Conservation (phyloP, 257 asterid genomes). For the Mitragyna speciosa region DNA sequence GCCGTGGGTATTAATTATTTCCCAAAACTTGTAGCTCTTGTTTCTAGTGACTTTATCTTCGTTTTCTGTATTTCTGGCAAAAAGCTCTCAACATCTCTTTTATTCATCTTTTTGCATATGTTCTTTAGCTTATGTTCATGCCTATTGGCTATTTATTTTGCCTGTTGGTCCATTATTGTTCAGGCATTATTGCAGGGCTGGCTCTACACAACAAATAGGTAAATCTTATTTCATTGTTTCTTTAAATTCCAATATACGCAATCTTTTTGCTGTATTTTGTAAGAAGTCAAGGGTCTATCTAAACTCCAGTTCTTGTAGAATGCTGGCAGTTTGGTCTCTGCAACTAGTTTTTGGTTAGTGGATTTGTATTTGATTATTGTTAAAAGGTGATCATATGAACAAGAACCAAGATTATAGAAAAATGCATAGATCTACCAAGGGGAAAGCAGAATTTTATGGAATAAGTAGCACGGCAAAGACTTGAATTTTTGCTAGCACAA, state of each 20-base stretch:
- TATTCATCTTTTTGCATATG: slow-evolving; percentile 7
- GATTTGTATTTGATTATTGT: not conserved
- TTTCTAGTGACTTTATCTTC: not conserved
- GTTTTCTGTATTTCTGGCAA: not conserved
- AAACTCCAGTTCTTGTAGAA: not conserved
- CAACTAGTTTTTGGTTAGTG: not conserved
- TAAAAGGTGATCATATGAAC: not conserved
- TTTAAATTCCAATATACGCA: not conserved
- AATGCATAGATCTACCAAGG: not conserved
- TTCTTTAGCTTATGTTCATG: slow-evolving; percentile 13
- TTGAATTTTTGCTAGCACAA: not conserved
- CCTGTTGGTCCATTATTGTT: slow-evolving; percentile 23
- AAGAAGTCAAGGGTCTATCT: not conserved
- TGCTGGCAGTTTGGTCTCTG: not conserved
- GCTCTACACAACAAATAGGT: slow-evolving; percentile 78
- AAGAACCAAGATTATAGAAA: not conserved
- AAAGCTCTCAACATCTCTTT: not conserved
- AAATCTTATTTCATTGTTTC: slow-evolving; percentile 18
- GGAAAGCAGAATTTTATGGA: not conserved
- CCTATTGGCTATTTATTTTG: slow-evolving; percentile 11
- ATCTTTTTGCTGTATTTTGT: not conserved
- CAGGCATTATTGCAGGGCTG: slow-evolving; percentile 93
- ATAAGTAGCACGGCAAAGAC: not conserved
- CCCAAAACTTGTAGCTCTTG: slow-evolving; percentile 24
- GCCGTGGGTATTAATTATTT: slow-evolving; percentile 60